Percentiles rank a stretch among this genome's conserved stretches.
phyloP scores from a whole-genome alignment of 192 early-diverging fungal genomes.

The Gorgonomyces haynaldii region DNA sequence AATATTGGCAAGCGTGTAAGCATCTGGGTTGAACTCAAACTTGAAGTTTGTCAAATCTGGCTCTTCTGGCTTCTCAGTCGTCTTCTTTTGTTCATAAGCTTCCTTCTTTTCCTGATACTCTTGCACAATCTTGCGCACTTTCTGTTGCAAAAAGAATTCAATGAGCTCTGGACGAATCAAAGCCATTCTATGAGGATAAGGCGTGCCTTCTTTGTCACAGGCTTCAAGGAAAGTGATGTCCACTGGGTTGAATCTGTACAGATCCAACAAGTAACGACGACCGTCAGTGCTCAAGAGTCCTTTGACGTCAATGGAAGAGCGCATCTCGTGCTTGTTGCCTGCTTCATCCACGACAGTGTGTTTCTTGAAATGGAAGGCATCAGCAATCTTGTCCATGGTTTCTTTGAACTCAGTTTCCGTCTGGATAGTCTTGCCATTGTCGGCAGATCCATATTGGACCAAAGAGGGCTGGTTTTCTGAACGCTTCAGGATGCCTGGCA shows the following conservation, averaged over 20 bases:
- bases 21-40: conserved; percentile 6
- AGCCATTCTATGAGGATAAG: conserved; percentile 77
- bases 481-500: conserved; percentile 60
- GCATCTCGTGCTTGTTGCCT: conserved; percentile 51
- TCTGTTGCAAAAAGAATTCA: conserved; percentile 72
- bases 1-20: conserved; percentile 7
- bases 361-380: conserved; percentile 65
- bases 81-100: conserved; percentile 15
- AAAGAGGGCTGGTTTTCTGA: conserved; percentile 57
- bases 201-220: conserved; percentile 36
- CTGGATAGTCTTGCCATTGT: conserved; percentile 62
- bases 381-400: conserved; percentile 56
- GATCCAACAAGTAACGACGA: conserved; percentile 83
- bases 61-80: conserved; percentile 13
- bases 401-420: conserved; percentile 67
- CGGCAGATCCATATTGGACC: conserved; percentile 84
- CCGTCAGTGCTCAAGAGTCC: conserved; percentile 62
- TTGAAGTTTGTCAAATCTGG: conserved; percentile 1
- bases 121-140: conserved; percentile 38
- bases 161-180: conserved; percentile 82
- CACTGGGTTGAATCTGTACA: conserved; percentile 82
- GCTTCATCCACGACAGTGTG: conserved; percentile 65
- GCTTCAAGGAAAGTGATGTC: conserved; percentile 76
- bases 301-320: conserved; percentile 82
- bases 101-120: conserved; percentile 14